Base-by-base conservation (phyloP, 805 yeast species). In the Pichia heedii region DNA sequence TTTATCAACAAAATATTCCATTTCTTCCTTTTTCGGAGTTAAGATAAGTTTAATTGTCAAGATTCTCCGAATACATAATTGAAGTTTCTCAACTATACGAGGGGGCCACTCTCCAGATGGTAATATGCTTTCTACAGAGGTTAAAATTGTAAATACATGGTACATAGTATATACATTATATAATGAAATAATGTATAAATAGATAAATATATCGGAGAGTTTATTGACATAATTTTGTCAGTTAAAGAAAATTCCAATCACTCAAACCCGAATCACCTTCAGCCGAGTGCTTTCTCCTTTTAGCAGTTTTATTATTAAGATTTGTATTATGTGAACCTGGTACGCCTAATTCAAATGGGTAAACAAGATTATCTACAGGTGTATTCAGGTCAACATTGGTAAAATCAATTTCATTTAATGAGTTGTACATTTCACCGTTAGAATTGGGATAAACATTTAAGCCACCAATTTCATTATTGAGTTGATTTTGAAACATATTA, bases 321-420 rank as follows among this genome's bases (percentile, higher is more conserved):
- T 15, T 24, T 21, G 32, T 22, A 4, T 22, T 19, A 7, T 22
- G n/a, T 11, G 20, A 9, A 13, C 11, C 13, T 6, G 13, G n/a
- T 20, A 21, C 9, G 18, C 21, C 29, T 8, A 12, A n/a, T 21
- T 45, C 48, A 29, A 50, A 43, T 22, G 50, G 50, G 38, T 44
- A 49, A 13, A 52, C 61, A 32, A 56, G 50, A 42, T 54, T 45
- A 39, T 47, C 50, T 18, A 40, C 37, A 6, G 40, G 56, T 16
- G 58, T 48, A 34, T 51, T 56, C 27, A 62, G 40, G 49, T 64
- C 68, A 33, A 60, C 69, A 45, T 63, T 63, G 8, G 69, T 64
- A 45, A 63, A 64, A 49, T 64, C 69, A 38, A 64, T 63, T 50
- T 64, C 69, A 40, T 63, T 61, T 19, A 62, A 46, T 9, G 66